Evolutionary conservation across 495 filamentous ascomycete species (phyloP).

Genomic region (Xylaria intraflava): DNA sequence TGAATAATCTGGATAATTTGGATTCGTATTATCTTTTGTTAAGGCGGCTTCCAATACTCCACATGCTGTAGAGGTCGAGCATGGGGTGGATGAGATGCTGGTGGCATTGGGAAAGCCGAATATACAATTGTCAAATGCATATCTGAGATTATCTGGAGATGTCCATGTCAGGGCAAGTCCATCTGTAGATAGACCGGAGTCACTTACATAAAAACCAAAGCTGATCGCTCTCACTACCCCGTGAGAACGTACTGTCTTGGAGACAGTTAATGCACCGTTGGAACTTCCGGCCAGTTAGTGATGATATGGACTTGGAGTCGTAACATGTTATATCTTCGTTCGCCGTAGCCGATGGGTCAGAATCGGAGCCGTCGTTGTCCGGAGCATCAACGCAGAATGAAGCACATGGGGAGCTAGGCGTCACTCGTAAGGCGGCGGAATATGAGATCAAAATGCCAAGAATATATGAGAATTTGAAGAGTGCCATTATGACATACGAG

Average conservation of each 20-base stretch:
- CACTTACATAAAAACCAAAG: conserved; percentile 47
- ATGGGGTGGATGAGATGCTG: conserved; percentile 31
- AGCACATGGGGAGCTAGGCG: conserved; percentile 47
- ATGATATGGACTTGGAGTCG: conserved; percentile 32
- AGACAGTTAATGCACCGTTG: conserved; percentile 46
- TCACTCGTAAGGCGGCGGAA: conserved; percentile 37
- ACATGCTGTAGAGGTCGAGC: conserved; percentile 37
- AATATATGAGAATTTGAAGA: conserved; percentile 11
- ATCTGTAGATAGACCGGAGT: neutral
- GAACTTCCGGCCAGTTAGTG: conserved; percentile 36
- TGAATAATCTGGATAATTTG: conserved; percentile 27
- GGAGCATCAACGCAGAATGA: conserved; percentile 37
- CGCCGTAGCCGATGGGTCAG: conserved; percentile 37
- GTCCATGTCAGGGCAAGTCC: conserved; percentile 18
- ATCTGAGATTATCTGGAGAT: conserved; percentile 39
- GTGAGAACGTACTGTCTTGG: conserved; percentile 40
- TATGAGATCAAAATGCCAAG: conserved; percentile 21
- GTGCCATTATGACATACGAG: conserved; percentile 11
- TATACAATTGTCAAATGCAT: conserved; percentile 38
- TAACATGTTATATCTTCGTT: conserved; percentile 41
- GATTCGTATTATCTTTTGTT: conserved; percentile 25
- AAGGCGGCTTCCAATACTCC: conserved; percentile 28
- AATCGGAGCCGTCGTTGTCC: conserved; percentile 34
- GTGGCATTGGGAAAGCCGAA: conserved; percentile 41
- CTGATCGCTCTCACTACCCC: conserved; percentile 41